A percentile compares a stretch with the other conserved stretches of the same genome.
Conservation (phyloP, 306 rosid species). For the Cajanus cajan region DNA sequence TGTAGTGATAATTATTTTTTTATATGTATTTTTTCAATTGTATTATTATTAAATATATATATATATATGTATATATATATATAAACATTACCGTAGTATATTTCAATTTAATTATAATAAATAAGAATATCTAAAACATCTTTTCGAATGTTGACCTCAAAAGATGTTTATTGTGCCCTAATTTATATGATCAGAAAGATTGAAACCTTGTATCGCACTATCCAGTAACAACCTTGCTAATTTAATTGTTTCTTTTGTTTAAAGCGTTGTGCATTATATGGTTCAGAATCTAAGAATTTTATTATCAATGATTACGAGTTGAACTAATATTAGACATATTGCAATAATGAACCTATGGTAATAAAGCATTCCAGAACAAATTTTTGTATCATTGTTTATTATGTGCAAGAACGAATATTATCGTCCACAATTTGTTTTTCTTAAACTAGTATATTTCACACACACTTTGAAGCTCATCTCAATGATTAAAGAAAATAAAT, state of each 20-base stretch:
- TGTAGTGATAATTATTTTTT: no score
- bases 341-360: constrained; percentile 22
- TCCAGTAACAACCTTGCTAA: neutral
- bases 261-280: constrained; percentile 27
- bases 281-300: constrained; percentile 14
- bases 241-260: constrained; percentile 7
- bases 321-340: constrained; percentile 1
- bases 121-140: neutral
- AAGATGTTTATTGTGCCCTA: neutral
- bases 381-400: neutral
- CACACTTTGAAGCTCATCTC: constrained; percentile 30
- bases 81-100: neutral
- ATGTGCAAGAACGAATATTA: constrained; percentile 1
- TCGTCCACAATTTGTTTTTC: neutral
- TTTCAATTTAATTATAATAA: neutral
- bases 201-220: constrained; percentile 15
- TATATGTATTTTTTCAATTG: no score
- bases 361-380: neutral
- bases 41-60: no score
- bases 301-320: neutral
- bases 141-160: neutral
- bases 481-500: constrained; percentile 31
- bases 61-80: no score
- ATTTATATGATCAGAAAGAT: neutral
- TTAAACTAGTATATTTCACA: constrained; percentile 6